A percentile compares a stretch with the other conserved stretches of the same genome.
Conservation (phyloP, 2,329 filamentous ascomycete genomes). For the Samsoniella hepiali region DNA sequence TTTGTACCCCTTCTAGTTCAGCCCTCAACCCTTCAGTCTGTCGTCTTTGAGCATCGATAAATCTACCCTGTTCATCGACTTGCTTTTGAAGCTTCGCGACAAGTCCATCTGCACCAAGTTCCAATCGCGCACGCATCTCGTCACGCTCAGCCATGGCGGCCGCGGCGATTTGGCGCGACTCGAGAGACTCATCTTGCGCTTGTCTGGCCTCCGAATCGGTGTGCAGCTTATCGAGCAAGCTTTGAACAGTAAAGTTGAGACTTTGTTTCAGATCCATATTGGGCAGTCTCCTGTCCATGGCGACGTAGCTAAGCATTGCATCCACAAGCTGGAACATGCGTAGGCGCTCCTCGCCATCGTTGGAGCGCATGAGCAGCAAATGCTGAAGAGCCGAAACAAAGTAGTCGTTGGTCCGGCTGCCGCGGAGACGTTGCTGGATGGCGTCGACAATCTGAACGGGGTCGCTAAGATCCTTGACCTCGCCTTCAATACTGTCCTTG, state of each 20-base stretch:
- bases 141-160: slow-evolving; percentile 94
- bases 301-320: slow-evolving; percentile 98
- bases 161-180: slow-evolving; percentile 89
- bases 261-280: slow-evolving; percentile 98
- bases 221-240: slow-evolving; percentile 88
- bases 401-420: slow-evolving; percentile 87
- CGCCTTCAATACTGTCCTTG: slow-evolving; percentile 80
- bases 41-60: slow-evolving; percentile 84
- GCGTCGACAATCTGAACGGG: slow-evolving; percentile 91
- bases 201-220: slow-evolving; percentile 93
- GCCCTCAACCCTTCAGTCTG: slow-evolving; percentile 86
- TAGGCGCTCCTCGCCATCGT: slow-evolving; percentile 85
- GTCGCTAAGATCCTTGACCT: slow-evolving; percentile 88
- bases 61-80: slow-evolving; percentile 84
- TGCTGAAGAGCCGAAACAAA: slow-evolving; percentile 95
- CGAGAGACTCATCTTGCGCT: slow-evolving; percentile 85
- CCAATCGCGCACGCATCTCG: slow-evolving; percentile 85
- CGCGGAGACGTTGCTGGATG: slow-evolving; percentile 79
- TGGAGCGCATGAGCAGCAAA: slow-evolving; percentile 85
- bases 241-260: slow-evolving; percentile 96
- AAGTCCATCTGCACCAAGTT: slow-evolving; percentile 87
- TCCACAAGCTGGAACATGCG: slow-evolving; percentile 98
- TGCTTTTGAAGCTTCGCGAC: slow-evolving; percentile 92
- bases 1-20: slow-evolving; percentile 82
- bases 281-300: slow-evolving; percentile 92